phyloP scores from a whole-genome alignment of 352 stramenopile genomes.

The Phytopythium sindhum region DNA sequence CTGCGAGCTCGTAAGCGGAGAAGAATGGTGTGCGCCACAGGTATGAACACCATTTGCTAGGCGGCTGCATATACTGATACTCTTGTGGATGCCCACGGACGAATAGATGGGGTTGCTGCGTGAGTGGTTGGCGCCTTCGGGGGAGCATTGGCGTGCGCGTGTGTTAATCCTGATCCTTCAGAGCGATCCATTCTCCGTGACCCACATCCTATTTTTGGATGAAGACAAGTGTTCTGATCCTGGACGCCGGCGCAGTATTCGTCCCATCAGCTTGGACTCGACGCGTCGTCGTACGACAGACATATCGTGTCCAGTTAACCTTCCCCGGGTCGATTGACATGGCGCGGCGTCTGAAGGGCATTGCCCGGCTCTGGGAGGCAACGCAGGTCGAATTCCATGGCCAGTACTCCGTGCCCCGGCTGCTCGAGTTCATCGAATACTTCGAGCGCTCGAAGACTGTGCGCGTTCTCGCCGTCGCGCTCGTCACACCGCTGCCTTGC shows the following conservation, averaged over 20 bases:
- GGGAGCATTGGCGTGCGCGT: not conserved
- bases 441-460: not conserved
- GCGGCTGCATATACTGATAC: not conserved
- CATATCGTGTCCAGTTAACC: too few species aligned
- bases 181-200: not conserved
- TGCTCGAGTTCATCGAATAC: slow-evolving; percentile 10
- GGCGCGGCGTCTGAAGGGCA: not conserved
- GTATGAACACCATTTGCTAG: not conserved
- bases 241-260: too few species aligned
- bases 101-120: not conserved
- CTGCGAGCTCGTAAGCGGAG: not conserved
- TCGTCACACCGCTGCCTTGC: slow-evolving; percentile 13
- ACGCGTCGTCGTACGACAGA: too few species aligned
- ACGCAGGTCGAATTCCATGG: slow-evolving; percentile 18
- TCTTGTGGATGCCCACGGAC: not conserved
- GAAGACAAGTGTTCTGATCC: too few species aligned
- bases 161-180: too few species aligned
- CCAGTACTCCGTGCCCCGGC: slow-evolving; percentile 8
- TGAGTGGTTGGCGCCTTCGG: not conserved
- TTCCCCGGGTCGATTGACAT: not conserved
- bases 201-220: too few species aligned
- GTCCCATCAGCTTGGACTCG: too few species aligned
- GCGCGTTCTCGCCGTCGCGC: slow-evolving; percentile 4
- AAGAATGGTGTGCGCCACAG: not conserved
- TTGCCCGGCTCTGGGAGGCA: not conserved